phyloP scores from a whole-genome alignment of 768 basidiomycete genomes.

The Rhizopogon vinicolor region DNA sequence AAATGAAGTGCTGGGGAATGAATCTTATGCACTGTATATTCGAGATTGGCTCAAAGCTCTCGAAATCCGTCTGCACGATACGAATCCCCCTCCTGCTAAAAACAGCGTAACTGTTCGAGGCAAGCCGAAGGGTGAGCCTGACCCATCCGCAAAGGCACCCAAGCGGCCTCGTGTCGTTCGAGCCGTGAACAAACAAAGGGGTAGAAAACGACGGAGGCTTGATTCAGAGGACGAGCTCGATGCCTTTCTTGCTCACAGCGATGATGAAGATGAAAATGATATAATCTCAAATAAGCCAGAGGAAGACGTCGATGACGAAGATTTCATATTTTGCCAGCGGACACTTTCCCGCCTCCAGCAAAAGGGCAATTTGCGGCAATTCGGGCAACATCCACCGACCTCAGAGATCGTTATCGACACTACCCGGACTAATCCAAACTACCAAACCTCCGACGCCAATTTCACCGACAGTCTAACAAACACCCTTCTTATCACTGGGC shows the following conservation, averaged over 20 bases:
- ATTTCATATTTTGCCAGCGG: constrained; percentile 22
- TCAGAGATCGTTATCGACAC: constrained; percentile 4
- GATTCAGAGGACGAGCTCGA: constrained; percentile 53
- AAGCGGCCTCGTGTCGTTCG: constrained; percentile 63
- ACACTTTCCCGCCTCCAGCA: constrained; percentile 17
- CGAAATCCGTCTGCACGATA: constrained; percentile 41
- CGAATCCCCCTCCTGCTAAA: constrained; percentile 1
- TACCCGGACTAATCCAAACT: constrained; percentile 7
- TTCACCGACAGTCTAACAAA: constrained; percentile 64
- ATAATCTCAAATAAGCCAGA: constrained; percentile 20
- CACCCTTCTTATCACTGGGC: constrained; percentile 81
- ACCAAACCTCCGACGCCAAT: constrained; percentile 9
- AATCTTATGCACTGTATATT: constrained; percentile 61
- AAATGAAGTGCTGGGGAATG: constrained; percentile 76
- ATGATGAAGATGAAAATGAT: constrained; percentile 29
- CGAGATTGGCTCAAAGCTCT: constrained; percentile 78
- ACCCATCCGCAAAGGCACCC: constrained; percentile 27
- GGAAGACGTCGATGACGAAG: constrained; percentile 35
- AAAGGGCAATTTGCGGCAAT: not conserved
- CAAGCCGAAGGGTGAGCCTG: constrained; percentile 17
- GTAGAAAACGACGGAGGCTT: constrained; percentile 50
- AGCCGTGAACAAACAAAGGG: constrained; percentile 39
- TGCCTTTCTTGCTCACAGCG: constrained; percentile 51
- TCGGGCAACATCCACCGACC: not conserved
- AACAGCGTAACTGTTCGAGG: constrained; percentile 5